Evolutionary conservation across 306 rosid species (phyloP).

Genomic region (Trichosanthes cucumerina): DNA sequence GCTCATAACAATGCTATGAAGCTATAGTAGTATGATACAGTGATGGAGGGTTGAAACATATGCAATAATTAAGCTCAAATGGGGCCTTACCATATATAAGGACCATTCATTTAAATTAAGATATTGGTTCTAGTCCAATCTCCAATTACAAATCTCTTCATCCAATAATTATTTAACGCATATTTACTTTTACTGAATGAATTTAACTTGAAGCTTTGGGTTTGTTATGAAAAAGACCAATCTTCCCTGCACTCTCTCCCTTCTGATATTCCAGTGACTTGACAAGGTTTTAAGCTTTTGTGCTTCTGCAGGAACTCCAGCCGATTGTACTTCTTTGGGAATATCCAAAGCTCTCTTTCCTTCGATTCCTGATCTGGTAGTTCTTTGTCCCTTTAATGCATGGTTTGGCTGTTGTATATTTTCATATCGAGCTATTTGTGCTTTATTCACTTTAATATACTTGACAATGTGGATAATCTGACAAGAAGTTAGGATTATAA

Average conservation of each 20-base stretch:
- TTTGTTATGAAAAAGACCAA: not conserved
- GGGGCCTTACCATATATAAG: too few relatives aligned
- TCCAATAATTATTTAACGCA: not conserved
- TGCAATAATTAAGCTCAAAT: not conserved
- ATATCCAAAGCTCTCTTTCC: conserved; percentile 67
- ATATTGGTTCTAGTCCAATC: not conserved
- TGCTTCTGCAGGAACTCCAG: conserved; percentile 68
- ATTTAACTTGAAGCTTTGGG: not conserved
- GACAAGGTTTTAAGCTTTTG: not conserved
- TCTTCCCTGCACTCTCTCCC: not conserved
- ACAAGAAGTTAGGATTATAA: not conserved
- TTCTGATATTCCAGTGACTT: not conserved
- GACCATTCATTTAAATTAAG: too few relatives aligned
- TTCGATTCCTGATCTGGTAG: conserved; percentile 59
- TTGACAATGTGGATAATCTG: not conserved
- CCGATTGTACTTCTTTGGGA: conserved; percentile 87
- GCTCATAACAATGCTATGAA: not conserved
- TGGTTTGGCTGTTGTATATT: not conserved
- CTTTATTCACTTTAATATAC: not conserved
- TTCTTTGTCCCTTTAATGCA: not conserved
- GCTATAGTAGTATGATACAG: not conserved
- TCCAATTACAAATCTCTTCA: not conserved
- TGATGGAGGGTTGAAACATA: not conserved
- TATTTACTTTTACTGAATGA: not conserved
- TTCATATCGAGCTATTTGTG: not conserved